Conservation (phyloP, 2,329 filamentous ascomycete genomes). For the Alternaria arbusti region DNA sequence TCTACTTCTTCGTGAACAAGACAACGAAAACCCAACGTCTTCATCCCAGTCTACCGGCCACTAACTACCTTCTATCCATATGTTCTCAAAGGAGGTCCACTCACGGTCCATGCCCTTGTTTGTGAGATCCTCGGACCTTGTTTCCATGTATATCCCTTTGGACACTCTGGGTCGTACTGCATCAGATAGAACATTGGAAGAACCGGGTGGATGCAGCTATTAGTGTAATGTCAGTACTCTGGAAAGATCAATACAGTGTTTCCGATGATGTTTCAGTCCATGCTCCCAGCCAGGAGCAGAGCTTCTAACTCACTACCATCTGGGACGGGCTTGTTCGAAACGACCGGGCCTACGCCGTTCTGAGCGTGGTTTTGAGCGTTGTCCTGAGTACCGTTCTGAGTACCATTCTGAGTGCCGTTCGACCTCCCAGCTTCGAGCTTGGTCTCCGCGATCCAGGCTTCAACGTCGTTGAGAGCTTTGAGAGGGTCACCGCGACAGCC, state of each 20-base stretch:
- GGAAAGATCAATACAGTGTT: not conserved
- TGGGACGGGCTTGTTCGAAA: not conserved
- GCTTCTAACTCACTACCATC: not conserved
- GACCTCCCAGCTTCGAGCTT: not conserved
- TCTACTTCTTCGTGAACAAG: not conserved
- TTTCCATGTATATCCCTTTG: no score
- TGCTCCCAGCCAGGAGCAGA: not conserved
- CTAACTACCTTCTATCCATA: no score
- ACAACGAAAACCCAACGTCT: not conserved
- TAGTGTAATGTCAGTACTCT: not conserved
- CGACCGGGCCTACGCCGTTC: no score
- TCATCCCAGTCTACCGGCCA: not conserved
- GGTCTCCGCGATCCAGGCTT: conserved; percentile 29
- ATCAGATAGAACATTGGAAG: not conserved
- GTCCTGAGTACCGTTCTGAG: not conserved
- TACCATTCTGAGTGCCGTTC: not conserved
- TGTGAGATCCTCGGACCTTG: no score
- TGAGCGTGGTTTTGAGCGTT: no score
- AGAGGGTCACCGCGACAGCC: conserved; percentile 33
- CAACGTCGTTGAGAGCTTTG: conserved; percentile 25
- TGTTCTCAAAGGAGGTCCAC: no score
- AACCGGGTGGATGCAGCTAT: not conserved
- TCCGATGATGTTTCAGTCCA: not conserved
- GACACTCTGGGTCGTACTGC: no score
- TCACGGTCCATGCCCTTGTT: no score